Base-by-base conservation (phyloP, 2,329 filamentous ascomycete genomes). In the Scedosporium boydii region DNA sequence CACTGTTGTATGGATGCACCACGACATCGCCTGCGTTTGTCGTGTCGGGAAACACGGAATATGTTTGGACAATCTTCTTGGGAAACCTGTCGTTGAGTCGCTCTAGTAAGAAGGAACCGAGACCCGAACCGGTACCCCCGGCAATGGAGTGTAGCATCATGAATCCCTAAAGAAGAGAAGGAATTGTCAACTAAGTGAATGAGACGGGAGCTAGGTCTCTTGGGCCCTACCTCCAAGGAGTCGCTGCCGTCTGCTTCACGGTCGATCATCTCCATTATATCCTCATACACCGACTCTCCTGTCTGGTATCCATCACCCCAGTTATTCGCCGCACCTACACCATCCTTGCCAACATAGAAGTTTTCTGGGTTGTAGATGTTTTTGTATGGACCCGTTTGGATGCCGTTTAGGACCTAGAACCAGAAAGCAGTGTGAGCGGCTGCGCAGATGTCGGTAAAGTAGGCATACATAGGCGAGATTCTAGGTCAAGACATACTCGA, bases 281-380 rank as follows among this genome's bases (percentile, higher is more conserved):
- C 95, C 75, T 99, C 95, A 69, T 93, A 91, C 21, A 99, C 91
- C 55, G 83, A 82, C 74, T 97, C 93, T 68, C 93, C 95, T 61
- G 91, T 93, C 67, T 95, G 87, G 76, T 99, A 99, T 57, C 95
- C 95, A 71, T 95, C 90, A 65, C 93, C 95, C 95, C 95, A 99
- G 75, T 98, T 99, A 76, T 99, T 99, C 56, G 92, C 95, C 6
- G 95, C 95, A 56, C 95, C 95, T 62, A 91, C 87, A 63, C 95
- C 95, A 77, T 93, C 89, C 74, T 96, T 96, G 69, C 93, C 91
- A 61, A 98, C 86, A 74, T 96, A 99, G 78, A 98, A 97, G 80
- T 99, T 99, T 76, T 99, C 95, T 0, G 95, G 95, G 73, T 99
- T 99, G 84, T 99, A 99, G 64, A 99, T 99, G 74, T 99, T 98